phyloP scores from a whole-genome alignment of 2,329 filamentous ascomycete genomes.

The Phialophora macrospora region DNA sequence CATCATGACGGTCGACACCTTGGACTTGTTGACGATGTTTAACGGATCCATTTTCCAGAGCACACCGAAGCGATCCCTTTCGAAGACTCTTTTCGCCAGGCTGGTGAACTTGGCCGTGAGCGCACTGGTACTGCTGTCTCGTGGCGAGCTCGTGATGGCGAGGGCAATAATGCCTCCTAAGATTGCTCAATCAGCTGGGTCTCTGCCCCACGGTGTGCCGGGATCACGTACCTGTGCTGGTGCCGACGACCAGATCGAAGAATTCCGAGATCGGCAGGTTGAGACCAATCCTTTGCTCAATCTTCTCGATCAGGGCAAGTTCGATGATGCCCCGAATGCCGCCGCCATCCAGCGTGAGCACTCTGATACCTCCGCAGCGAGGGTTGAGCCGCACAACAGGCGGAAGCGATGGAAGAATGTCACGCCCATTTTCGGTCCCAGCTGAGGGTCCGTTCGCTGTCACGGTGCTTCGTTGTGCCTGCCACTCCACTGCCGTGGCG shows the following conservation, averaged over 20 bases:
- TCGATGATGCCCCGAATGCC: slow-evolving; percentile 9
- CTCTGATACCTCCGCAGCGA: slow-evolving; percentile 10
- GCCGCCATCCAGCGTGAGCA: slow-evolving; percentile 13
- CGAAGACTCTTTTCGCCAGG: slow-evolving; percentile 8
- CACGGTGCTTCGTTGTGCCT: neutral
- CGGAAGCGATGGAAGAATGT: neutral
- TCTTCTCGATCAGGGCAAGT: slow-evolving; percentile 10
- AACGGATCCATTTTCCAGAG: slow-evolving; percentile 11
- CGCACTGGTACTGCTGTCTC: neutral
- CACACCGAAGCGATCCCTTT: slow-evolving; percentile 9
- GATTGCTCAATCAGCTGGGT: neutral
- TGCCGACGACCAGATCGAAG: slow-evolving; percentile 9
- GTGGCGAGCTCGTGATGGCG: neutral
- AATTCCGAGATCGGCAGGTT: slow-evolving; percentile 9
- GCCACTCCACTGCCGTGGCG: slow-evolving; percentile 7
- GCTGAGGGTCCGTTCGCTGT: neutral
- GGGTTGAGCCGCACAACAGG: slow-evolving; percentile 4
- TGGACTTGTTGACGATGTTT: neutral
- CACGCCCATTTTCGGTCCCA: neutral
- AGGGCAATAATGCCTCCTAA: slow-evolving; percentile 8
- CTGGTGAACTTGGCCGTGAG: slow-evolving; percentile 6
- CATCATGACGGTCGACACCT: slow-evolving; percentile 6
- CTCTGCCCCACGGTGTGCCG: neutral
- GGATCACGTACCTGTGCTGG: slow-evolving; percentile 10
- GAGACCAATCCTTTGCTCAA: slow-evolving; percentile 11